These are phyloP conservation scores for Marasmius tenuissimus DNA, from an alignment of 1,284 basidiomycete genomes.

Conservation along the genomic window DNA sequence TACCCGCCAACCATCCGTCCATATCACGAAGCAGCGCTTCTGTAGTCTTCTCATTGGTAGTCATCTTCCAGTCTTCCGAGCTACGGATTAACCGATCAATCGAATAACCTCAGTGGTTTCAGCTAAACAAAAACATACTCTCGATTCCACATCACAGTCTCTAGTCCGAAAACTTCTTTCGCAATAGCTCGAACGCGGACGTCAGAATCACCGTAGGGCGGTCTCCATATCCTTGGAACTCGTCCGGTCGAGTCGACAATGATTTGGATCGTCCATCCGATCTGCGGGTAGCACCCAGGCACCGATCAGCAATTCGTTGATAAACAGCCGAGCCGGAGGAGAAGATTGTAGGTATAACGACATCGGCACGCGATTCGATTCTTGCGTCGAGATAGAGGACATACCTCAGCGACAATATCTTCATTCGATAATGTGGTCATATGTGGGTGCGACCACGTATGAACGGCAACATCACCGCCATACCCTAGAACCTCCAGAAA, in stretches of 20 bases:
- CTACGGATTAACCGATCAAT: slow-evolving; percentile 30
- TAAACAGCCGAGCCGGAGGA: no score
- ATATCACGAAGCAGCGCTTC: slow-evolving; percentile 46
- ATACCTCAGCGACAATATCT: slow-evolving; percentile 66
- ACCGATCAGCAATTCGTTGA: no score
- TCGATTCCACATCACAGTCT: slow-evolving; percentile 77
- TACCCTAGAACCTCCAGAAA: slow-evolving; percentile 56
- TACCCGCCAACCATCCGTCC: slow-evolving; percentile 56
- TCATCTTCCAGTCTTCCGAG: slow-evolving; percentile 67
- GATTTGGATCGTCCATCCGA: slow-evolving; percentile 83
- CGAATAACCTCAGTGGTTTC: neutral
- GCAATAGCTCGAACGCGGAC: slow-evolving; percentile 74
- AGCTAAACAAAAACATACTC: slow-evolving; percentile 48
- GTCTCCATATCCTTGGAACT: slow-evolving; percentile 73
- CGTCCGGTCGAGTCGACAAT: slow-evolving; percentile 82
- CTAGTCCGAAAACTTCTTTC: slow-evolving; percentile 66
- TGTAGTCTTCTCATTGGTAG: slow-evolving; percentile 40
- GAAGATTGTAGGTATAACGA: neutral
- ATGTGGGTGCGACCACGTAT: slow-evolving; percentile 81
- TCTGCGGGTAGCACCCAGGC: no score
- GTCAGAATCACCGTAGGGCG: slow-evolving; percentile 79
- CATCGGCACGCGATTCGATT: neutral
- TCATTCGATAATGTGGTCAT: slow-evolving; percentile 77
- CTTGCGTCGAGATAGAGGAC: no score
- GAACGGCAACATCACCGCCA: slow-evolving; percentile 70